These are phyloP conservation scores for Barnettozyma californica DNA, from an alignment of 805 yeast genomes.

Conservation along the genomic window DNA sequence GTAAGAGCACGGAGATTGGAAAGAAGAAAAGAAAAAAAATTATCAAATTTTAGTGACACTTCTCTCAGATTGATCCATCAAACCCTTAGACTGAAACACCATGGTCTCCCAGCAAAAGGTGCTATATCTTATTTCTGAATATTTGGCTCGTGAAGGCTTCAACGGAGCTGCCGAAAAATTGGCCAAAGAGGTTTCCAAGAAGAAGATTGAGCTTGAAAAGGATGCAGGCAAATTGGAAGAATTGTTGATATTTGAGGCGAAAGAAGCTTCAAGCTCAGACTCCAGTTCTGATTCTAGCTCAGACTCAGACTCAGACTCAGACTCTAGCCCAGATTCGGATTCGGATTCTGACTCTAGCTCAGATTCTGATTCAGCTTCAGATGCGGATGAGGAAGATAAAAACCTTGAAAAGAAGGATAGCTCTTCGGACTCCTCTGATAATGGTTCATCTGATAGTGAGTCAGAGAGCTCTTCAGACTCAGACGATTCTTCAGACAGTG, in stretches of 20 bases:
- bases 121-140: conserved; percentile 20
- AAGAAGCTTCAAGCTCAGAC: not conserved
- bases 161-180: conserved; percentile 14
- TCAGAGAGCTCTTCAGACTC: no score
- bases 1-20: not conserved
- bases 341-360: conserved; percentile 5
- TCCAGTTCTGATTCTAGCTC: conserved; percentile 7
- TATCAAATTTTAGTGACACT: conserved; percentile 4
- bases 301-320: conserved; percentile 4
- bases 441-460: no score
- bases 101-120: conserved; percentile 22
- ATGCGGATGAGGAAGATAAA: not conserved
- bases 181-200: conserved; percentile 18
- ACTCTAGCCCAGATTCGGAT: conserved; percentile 3
- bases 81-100: not conserved
- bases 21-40: not conserved
- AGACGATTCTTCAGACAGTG: no score
- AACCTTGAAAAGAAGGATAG: conserved; percentile 14
- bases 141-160: conserved; percentile 19
- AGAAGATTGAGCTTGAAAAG: conserved; percentile 11
- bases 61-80: not conserved
- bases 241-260: conserved; percentile 5
- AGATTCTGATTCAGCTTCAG: conserved; percentile 7
- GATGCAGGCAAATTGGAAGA: conserved; percentile 10
- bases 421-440: not conserved